Conservation (phyloP, 352 stramenopile genomes). For the Pythium scleroteichum region DNA sequence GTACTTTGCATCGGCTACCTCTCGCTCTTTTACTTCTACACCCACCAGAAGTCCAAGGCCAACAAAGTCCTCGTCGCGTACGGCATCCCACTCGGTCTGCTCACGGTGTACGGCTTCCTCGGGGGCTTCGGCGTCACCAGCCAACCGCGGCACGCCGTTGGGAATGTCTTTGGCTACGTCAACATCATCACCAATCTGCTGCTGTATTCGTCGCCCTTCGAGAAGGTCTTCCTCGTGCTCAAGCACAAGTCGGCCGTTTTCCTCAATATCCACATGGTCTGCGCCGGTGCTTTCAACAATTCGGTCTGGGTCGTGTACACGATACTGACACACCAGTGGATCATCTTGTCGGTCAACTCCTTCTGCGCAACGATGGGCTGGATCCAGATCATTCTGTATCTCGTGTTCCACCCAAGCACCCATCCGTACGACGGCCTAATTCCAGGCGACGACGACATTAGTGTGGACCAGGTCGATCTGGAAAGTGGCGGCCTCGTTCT, state of each 20-base stretch:
- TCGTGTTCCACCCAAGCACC: slow-evolving; percentile 50
- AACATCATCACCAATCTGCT: slow-evolving; percentile 44
- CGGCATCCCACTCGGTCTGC: slow-evolving; percentile 25
- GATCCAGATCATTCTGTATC: slow-evolving; percentile 40
- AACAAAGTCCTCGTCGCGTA: slow-evolving; percentile 29
- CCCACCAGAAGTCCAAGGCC: slow-evolving; percentile 38
- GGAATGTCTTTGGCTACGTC: slow-evolving; percentile 38
- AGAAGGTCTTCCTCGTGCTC: slow-evolving; percentile 29
- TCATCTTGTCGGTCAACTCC: slow-evolving; percentile 55
- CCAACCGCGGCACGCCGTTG: slow-evolving; percentile 31
- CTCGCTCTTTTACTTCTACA: slow-evolving; percentile 47
- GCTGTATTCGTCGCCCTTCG: slow-evolving; percentile 59
- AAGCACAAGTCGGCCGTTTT: slow-evolving; percentile 25
- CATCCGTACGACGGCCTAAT: slow-evolving; percentile 7
- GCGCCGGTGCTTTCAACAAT: slow-evolving; percentile 49
- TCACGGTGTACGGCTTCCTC: slow-evolving; percentile 47
- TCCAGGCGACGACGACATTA: too few relatives aligned
- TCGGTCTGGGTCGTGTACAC: slow-evolving; percentile 52
- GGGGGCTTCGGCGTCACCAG: slow-evolving; percentile 33
- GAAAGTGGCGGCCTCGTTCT: too few relatives aligned
- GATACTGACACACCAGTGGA: slow-evolving; percentile 38
- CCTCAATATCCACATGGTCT: slow-evolving; percentile 50
- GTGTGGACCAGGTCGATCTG: too few relatives aligned
- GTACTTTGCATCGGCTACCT: slow-evolving; percentile 45
- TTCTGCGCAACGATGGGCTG: slow-evolving; percentile 38